phyloP scores from a whole-genome alignment of 805 yeast genomes.

The Candida methanosorbosa region DNA sequence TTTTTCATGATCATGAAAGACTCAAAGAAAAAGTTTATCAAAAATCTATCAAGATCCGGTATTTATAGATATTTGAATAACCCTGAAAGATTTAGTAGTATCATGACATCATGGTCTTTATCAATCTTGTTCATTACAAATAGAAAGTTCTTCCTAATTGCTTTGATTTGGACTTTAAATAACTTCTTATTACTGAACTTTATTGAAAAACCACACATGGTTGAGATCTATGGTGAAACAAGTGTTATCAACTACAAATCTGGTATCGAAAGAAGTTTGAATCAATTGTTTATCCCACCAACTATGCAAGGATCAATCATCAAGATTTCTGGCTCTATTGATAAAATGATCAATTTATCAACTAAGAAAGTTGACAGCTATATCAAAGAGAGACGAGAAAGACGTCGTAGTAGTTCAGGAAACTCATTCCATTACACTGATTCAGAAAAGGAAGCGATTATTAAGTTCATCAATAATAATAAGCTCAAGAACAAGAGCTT shows the following conservation, averaged over 20 bases:
- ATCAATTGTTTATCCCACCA: slow-evolving; percentile 12
- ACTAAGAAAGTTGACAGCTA: slow-evolving; percentile 39
- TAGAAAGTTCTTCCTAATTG: slow-evolving; percentile 35
- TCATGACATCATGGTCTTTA: slow-evolving; percentile 71
- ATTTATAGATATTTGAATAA: slow-evolving; percentile 75
- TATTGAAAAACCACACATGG: slow-evolving; percentile 73
- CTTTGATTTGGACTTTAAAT: slow-evolving; percentile 57
- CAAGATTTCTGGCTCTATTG: slow-evolving; percentile 24
- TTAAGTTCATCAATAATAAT: slow-evolving; percentile 1
- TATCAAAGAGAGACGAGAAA: slow-evolving; percentile 19
- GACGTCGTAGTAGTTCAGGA: slow-evolving; percentile 1
- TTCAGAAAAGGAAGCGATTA: background rate
- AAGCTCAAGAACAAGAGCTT: background rate
- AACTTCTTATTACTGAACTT: slow-evolving; percentile 61
- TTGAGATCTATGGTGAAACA: slow-evolving; percentile 61
- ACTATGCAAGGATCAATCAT: slow-evolving; percentile 9
- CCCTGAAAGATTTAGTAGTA: slow-evolving; percentile 74
- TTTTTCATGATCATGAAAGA: slow-evolving; percentile 51
- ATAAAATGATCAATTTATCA: slow-evolving; percentile 27
- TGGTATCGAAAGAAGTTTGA: slow-evolving; percentile 28
- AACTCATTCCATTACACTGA: background rate
- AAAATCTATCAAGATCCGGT: slow-evolving; percentile 58
- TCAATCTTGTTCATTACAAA: slow-evolving; percentile 52
- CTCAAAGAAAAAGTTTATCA: slow-evolving; percentile 20
- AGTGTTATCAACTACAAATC: slow-evolving; percentile 48